A percentile compares a stretch with the other conserved stretches of the same genome.
These are phyloP conservation scores for Lagenidium sp. DNA, from an alignment of 352 stramenopile genomes.

Conservation along the genomic window DNA sequence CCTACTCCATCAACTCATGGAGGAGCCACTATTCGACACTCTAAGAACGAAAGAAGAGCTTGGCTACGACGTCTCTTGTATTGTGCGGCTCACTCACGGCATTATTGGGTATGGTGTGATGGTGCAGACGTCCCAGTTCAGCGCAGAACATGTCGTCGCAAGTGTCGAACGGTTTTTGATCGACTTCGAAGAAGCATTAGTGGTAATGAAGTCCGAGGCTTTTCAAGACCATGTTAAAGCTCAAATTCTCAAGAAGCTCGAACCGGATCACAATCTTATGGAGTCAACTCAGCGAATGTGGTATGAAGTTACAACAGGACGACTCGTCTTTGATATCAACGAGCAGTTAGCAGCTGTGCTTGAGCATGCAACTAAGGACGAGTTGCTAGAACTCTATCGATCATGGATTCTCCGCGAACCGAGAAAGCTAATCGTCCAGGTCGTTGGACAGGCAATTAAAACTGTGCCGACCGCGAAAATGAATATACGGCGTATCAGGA, in stretches of 20 bases:
- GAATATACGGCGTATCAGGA: constrained; percentile 10
- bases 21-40: constrained; percentile 83
- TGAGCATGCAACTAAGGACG: constrained; percentile 52
- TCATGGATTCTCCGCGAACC: constrained; percentile 53
- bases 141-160: constrained; percentile 43
- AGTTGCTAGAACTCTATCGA: constrained; percentile 51
- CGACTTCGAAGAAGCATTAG: constrained; percentile 72
- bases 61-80: constrained; percentile 87
- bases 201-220: constrained; percentile 49
- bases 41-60: constrained; percentile 86
- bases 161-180: constrained; percentile 68
- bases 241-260: constrained; percentile 70
- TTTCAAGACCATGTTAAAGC: constrained; percentile 78
- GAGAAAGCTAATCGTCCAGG: constrained; percentile 58
- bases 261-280: constrained; percentile 75
- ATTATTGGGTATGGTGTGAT: constrained; percentile 79
- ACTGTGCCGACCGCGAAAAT: too few species aligned
- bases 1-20: constrained; percentile 84
- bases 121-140: constrained; percentile 75
- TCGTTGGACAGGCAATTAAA: constrained; percentile 37
- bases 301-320: constrained; percentile 70
- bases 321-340: constrained; percentile 70
- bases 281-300: constrained; percentile 70
- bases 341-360: constrained; percentile 59
- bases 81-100: constrained; percentile 66